phyloP scores from a whole-genome alignment of 371 early-diverging fungal genomes.

The Syncephalastrum contaminatum region DNA sequence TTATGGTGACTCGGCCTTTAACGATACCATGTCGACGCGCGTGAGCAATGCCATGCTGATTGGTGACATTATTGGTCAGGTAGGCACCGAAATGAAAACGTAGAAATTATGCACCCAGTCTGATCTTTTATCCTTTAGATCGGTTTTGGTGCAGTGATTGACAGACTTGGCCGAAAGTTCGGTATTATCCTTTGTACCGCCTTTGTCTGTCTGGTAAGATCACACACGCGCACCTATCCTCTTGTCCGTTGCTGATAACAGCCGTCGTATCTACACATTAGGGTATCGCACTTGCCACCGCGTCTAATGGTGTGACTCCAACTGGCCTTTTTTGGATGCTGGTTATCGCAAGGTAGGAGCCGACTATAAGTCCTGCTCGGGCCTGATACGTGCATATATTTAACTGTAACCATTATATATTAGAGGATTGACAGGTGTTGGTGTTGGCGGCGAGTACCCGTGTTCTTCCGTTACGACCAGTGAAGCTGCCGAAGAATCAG shows the following conservation, averaged over 20 bases:
- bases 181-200: conserved; percentile 31
- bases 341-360: background rate
- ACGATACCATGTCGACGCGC: conserved; percentile 14
- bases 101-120: background rate
- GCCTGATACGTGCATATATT: conserved; percentile 14
- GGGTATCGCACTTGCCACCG: conserved; percentile 3
- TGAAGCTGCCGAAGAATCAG: conserved; percentile 47
- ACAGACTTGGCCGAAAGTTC: conserved; percentile 35
- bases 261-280: background rate
- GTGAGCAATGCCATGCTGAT: conserved; percentile 23
- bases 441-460: conserved; percentile 52
- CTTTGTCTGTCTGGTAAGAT: conserved; percentile 32
- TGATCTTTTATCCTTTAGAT: background rate
- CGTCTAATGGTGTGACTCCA: conserved; percentile 1
- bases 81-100: background rate
- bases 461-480: conserved; percentile 44
- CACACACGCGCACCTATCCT: conserved; percentile 23
- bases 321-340: conserved; percentile 7
- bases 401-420: conserved; percentile 29
- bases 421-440: conserved; percentile 46
- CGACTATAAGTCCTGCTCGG: no score
- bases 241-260: conserved; percentile 3
- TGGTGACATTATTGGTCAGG: conserved; percentile 24
- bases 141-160: conserved; percentile 28
- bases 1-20: conserved; percentile 15